Evolutionary conservation across 192 early-diverging fungal species (phyloP).

Genomic region (Umbelopsis sp.): DNA sequence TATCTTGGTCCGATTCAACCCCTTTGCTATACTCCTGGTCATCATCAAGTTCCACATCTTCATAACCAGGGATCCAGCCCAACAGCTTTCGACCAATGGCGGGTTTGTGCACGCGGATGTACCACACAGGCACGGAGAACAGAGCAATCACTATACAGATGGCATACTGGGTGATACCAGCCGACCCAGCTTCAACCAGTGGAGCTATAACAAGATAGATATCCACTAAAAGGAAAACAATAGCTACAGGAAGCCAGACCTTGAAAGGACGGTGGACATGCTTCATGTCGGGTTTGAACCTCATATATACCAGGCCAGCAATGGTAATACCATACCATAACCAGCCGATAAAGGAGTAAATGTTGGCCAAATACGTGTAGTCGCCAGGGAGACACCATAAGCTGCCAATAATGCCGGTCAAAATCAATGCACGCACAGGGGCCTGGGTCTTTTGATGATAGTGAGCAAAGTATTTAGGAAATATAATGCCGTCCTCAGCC

Average conservation of each 20-base stretch:
- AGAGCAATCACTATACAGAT: slow-evolving; percentile 33
- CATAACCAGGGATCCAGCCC: slow-evolving; percentile 35
- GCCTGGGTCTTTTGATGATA: slow-evolving; percentile 57
- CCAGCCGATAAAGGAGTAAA: slow-evolving; percentile 77
- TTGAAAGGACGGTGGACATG: slow-evolving; percentile 44
- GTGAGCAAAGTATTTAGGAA: slow-evolving; percentile 65
- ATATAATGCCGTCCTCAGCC: slow-evolving; percentile 57
- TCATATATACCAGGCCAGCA: slow-evolving; percentile 42
- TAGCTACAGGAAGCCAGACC: slow-evolving; percentile 33
- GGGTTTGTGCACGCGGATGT: slow-evolving; percentile 36
- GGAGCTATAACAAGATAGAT: slow-evolving; percentile 38
- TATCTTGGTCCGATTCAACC: too few species aligned
- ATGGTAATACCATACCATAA: slow-evolving; percentile 54
- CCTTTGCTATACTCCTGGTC: not conserved
- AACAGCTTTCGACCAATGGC: slow-evolving; percentile 27
- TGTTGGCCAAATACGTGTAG: slow-evolving; percentile 68
- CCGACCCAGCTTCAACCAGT: slow-evolving; percentile 36
- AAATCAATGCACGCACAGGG: slow-evolving; percentile 61
- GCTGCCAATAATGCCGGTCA: slow-evolving; percentile 59
- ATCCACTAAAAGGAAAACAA: slow-evolving; percentile 33
- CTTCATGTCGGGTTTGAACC: slow-evolving; percentile 39
- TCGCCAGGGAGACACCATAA: slow-evolving; percentile 62
- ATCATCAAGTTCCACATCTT: slow-evolving; percentile 17
- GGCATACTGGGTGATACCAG: slow-evolving; percentile 32
- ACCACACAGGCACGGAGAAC: slow-evolving; percentile 38